Base-by-base conservation (phyloP, 768 basidiomycete genomes). In the Mycena rosella region DNA sequence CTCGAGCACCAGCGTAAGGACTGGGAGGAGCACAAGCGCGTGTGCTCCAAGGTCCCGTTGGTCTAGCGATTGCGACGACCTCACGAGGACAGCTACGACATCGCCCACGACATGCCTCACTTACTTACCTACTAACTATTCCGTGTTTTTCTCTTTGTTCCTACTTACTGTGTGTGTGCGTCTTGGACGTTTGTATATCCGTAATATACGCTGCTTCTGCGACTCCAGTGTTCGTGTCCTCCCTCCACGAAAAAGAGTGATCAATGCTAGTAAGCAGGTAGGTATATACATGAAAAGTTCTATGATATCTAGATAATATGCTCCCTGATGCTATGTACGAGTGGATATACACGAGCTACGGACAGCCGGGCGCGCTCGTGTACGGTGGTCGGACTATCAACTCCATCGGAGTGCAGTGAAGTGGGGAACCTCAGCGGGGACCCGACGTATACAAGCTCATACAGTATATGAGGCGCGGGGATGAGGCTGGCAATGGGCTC, bases 11-110 rank as follows among this genome's bases (percentile, higher is more conserved):
- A 93, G 80, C 85, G 82, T 75, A 87, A 86, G 74, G 92, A 93
- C 69, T 93, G 92, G 92, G 88, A 89, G 26, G 92, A 93, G 77
- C 92, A 93, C 77, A 84, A 86, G 65, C 82, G 91, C 63, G 90
- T 93, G 60, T 93, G 91, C 73, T 75, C 70, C 20, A 80, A 78
- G 70, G 70, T 62, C 29, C 52, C 32, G 36, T 6, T n/a, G 45
- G 54, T 59, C 29, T 58, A 53, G 55, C 22, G 49, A n/a, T 48
- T n/a, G 42, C 13, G 44, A 24, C 44, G 44, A 22, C n/a, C 27
- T 51, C 6, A 17, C 20, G 49, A 51, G 15, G 49, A 30, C 55
- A 7, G 34, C 52, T 44, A 62, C 49, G 51, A 51, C n/a, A n/a
- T n/a, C 27, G 27, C 13, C 42, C 18, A 44, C 11, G 42, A 44